phyloP scores from a whole-genome alignment of 1,284 basidiomycete species.

The Naganishia sp. region DNA sequence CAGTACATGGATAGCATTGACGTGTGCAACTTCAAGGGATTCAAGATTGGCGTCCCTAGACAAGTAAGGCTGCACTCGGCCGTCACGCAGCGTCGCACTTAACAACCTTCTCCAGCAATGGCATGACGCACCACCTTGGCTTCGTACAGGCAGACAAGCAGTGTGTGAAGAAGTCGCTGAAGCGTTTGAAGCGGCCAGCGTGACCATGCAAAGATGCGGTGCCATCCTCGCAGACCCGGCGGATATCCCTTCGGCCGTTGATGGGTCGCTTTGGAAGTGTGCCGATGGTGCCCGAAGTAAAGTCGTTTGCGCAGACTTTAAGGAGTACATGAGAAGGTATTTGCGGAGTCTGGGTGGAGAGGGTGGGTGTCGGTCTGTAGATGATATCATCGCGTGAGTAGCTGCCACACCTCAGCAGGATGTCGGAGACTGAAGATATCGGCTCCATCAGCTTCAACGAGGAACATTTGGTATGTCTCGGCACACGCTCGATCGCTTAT shows the following conservation, averaged over 20 bases:
- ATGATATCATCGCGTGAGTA: conserved; percentile 24
- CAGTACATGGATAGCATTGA: conserved; percentile 24
- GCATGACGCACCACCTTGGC: conserved; percentile 10
- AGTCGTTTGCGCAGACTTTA: conserved; percentile 34
- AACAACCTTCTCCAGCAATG: conserved; percentile 4
- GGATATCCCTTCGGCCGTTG: conserved; percentile 32
- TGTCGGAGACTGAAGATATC: too few species aligned
- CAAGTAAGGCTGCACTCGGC: background rate
- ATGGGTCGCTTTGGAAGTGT: conserved; percentile 30
- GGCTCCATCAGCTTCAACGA: conserved; percentile 18
- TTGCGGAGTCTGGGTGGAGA: conserved; percentile 17
- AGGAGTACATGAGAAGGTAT: conserved; percentile 28
- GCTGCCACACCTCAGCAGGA: background rate
- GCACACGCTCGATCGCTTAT: background rate
- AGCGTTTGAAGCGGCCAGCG: conserved; percentile 31
- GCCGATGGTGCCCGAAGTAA: conserved; percentile 9
- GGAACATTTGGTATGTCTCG: conserved; percentile 3
- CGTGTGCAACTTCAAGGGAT: background rate
- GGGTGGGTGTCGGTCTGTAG: conserved; percentile 26
- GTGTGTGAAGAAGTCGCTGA: conserved; percentile 30
- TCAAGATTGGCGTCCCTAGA: conserved; percentile 13
- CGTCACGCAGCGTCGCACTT: background rate
- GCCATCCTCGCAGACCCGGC: conserved; percentile 32
- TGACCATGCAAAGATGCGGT: conserved; percentile 23
- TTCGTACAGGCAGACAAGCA: background rate